phyloP scores from a whole-genome alignment of 768 basidiomycete genomes.

The Collybiopsis luxurians region DNA sequence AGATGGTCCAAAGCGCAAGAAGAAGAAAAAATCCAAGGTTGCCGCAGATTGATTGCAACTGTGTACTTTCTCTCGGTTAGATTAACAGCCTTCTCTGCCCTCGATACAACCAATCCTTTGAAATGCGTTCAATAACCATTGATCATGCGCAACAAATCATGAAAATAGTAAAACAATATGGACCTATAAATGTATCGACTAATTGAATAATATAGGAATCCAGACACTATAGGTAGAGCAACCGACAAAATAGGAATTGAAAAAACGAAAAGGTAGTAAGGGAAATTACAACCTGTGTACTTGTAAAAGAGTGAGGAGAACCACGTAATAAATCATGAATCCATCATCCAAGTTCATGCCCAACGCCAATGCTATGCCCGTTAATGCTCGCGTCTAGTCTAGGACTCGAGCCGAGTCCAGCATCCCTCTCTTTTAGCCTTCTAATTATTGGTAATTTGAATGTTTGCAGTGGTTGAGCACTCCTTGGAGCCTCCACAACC shows the following conservation, averaged over 20 bases:
- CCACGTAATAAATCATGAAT: conserved; percentile 1
- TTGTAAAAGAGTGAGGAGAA: background rate
- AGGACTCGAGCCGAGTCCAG: background rate
- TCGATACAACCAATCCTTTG: too few species aligned
- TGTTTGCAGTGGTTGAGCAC: conserved; percentile 49
- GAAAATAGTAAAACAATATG: too few species aligned
- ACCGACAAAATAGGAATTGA: background rate
- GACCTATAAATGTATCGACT: too few species aligned
- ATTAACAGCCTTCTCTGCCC: too few species aligned
- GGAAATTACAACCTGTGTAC: conserved; percentile 2
- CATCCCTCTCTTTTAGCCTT: conserved; percentile 8
- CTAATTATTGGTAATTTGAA: conserved; percentile 35
- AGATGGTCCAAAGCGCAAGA: conserved; percentile 1
- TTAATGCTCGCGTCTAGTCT: background rate
- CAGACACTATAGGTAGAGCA: conserved; percentile 4
- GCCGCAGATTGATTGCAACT: background rate
- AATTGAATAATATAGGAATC: background rate
- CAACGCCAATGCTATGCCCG: background rate
- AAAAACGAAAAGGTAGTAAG: background rate
- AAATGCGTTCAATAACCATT: too few species aligned
- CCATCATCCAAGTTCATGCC: conserved; percentile 15
- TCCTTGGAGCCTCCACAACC: conserved; percentile 44
- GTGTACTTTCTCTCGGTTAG: too few species aligned
- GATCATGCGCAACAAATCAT: too few species aligned
- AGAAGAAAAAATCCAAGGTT: conserved; percentile 2